Evolutionary conservation across 352 stramenopile species (phyloP).

Genomic region (Elongisporangium undulatum): DNA sequence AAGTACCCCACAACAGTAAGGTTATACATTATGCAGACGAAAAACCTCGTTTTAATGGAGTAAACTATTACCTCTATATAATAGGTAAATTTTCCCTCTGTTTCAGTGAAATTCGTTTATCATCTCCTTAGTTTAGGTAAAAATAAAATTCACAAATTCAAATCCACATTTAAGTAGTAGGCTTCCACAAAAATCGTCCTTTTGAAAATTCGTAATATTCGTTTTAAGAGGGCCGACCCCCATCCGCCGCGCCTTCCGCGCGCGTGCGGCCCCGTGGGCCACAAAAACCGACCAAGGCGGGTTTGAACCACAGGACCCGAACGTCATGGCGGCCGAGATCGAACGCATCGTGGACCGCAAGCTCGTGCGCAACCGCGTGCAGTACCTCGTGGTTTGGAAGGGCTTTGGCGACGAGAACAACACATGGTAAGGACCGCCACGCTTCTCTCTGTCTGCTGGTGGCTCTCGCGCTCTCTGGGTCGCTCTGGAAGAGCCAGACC

Average conservation of each 20-base stretch:
- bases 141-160: background rate
- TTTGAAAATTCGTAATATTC: background rate
- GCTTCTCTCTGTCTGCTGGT: background rate
- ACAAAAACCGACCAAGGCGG: slow-evolving; percentile 1
- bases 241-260: background rate
- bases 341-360: slow-evolving; percentile 82
- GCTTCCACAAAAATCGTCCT: background rate
- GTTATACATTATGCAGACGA: background rate
- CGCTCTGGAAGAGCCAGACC: background rate
- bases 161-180: background rate
- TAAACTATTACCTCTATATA: background rate
- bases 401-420: slow-evolving; percentile 81
- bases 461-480: background rate
- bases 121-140: background rate
- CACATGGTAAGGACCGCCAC: slow-evolving; percentile 45
- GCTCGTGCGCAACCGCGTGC: slow-evolving; percentile 71
- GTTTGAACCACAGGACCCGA: slow-evolving; percentile 2
- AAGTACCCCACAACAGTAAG: background rate
- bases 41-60: background rate
- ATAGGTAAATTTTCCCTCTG: too few species aligned
- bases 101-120: too few species aligned
- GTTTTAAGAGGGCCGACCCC: background rate
- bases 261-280: background rate
- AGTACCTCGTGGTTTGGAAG: slow-evolving; percentile 81
- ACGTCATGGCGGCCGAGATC: slow-evolving; percentile 57